Percentiles rank a stretch among this genome's conserved stretches.
Evolutionary conservation across 345 rosid genomes (phyloP).

Genomic region (Crucihimalaya himalaica): DNA sequence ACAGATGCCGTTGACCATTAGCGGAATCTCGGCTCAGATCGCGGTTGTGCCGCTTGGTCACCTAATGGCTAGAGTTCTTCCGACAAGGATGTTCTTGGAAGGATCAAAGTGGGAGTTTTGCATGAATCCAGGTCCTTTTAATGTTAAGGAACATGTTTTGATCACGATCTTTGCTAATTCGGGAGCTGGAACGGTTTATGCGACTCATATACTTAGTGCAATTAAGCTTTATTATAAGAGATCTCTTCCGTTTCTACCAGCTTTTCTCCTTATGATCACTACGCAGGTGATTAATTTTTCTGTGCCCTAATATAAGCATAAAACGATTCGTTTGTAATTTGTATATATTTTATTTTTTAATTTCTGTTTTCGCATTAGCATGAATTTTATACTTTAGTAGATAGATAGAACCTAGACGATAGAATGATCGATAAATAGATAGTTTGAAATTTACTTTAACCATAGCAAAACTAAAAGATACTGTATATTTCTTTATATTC

Average conservation of each 20-base stretch:
- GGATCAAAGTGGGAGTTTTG: conserved; percentile 56
- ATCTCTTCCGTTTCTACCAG: conserved; percentile 56
- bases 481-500: neutral
- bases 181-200: conserved; percentile 79
- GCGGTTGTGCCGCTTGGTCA: conserved; percentile 78
- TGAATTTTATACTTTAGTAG: neutral
- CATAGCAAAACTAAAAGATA: neutral
- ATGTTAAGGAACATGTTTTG: conserved; percentile 83
- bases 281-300: conserved; percentile 59
- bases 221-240: conserved; percentile 67
- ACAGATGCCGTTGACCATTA: conserved; percentile 49
- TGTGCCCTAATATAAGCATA: neutral
- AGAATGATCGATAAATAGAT: neutral
- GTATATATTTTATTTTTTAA: no score
- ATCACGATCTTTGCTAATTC: conserved; percentile 80
- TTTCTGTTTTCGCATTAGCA: neutral
- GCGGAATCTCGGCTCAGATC: conserved; percentile 68
- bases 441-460: neutral
- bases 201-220: conserved; percentile 69
- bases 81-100: conserved; percentile 45
- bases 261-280: conserved; percentile 66
- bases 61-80: conserved; percentile 59
- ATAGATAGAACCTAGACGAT: neutral
- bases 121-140: conserved; percentile 82
- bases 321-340: neutral